These are phyloP conservation scores for Yamadazyma laniorum DNA, from an alignment of 805 yeast genomes.

Conservation along the genomic window DNA sequence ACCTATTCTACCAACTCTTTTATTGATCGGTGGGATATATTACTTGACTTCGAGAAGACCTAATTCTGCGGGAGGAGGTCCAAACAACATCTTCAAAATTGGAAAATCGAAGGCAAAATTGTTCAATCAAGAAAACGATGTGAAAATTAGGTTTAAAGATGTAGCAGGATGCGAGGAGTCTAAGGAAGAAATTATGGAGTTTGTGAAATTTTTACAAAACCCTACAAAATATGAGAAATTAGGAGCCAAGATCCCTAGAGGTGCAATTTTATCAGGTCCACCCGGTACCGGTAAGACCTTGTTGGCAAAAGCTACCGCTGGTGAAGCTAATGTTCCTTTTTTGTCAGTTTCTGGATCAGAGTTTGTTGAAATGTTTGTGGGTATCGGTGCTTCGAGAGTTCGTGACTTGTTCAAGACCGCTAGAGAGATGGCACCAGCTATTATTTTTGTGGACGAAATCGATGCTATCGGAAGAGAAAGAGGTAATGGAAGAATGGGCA, in stretches of 20 bases:
- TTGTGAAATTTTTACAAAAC: slow-evolving; percentile 87
- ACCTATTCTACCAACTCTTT: slow-evolving; percentile 76
- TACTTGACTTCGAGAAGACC: slow-evolving; percentile 59
- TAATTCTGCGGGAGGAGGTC: slow-evolving; percentile 62
- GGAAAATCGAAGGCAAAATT: slow-evolving; percentile 90
- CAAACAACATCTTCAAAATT: slow-evolving; percentile 77
- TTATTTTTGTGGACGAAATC: slow-evolving; percentile 96
- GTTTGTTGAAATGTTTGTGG: slow-evolving; percentile 98
- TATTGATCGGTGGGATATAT: slow-evolving; percentile 76
- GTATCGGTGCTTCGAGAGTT: slow-evolving; percentile 98
- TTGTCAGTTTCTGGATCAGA: slow-evolving; percentile 96
- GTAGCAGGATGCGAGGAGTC: slow-evolving; percentile 99
- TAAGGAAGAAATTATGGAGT: slow-evolving; percentile 96
- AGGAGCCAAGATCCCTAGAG: slow-evolving; percentile 98
- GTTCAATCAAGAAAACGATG: slow-evolving; percentile 88
- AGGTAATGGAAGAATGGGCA: slow-evolving; percentile 74
- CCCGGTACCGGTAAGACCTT: slow-evolving; percentile 99
- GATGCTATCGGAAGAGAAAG: slow-evolving; percentile 98
- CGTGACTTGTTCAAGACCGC: slow-evolving; percentile 93
- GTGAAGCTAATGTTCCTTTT: slow-evolving; percentile 98
- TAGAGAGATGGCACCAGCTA: slow-evolving; percentile 90
- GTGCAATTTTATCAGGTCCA: slow-evolving; percentile 95
- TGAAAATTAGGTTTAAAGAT: slow-evolving; percentile 84
- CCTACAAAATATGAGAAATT: slow-evolving; percentile 87
- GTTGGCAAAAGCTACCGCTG: slow-evolving; percentile 97